These are phyloP conservation scores for Streptanthus diversifolius DNA, from an alignment of 345 rosid species.

Conservation along the genomic window DNA sequence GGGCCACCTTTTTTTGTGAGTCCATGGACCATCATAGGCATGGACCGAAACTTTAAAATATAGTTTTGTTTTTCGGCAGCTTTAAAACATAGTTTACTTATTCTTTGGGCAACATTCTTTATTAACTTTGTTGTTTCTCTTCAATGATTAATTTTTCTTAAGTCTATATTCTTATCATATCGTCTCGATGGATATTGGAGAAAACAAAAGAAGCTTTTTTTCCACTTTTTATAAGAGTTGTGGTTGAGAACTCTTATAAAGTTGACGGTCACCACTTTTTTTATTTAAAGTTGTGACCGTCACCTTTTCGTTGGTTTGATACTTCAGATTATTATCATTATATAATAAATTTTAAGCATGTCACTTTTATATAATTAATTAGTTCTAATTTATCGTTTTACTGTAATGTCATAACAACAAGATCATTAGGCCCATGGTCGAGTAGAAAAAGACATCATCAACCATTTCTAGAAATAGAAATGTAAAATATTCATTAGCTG, in stretches of 20 bases:
- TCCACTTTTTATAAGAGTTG: not conserved
- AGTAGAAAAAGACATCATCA: not conserved
- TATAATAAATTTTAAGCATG: not conserved
- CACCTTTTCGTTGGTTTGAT: not conserved
- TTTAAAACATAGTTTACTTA: not conserved
- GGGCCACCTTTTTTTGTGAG: conserved; percentile 14
- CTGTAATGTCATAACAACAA: not conserved
- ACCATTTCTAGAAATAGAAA: not conserved
- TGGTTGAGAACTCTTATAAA: not conserved
- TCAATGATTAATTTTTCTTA: not conserved
- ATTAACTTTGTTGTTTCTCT: not conserved
- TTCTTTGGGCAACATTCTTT: not conserved
- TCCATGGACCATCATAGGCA: conserved; percentile 18
- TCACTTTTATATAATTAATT: not conserved
- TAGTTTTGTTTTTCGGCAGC: not conserved
- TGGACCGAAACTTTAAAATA: conserved; percentile 1
- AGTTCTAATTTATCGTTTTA: not conserved
- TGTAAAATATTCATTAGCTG: not conserved
- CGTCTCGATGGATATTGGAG: not conserved
- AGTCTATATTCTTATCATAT: not conserved
- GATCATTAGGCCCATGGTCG: not conserved
- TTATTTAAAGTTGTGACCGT: not conserved
- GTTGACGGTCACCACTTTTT: too few species aligned
- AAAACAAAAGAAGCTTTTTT: not conserved
- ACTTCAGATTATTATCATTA: not conserved